Evolutionary conservation across 2,329 filamentous ascomycete genomes (phyloP), one percentile per base, ranked within the genome.

Genomic region (Diaporthe vaccinii): DNA sequence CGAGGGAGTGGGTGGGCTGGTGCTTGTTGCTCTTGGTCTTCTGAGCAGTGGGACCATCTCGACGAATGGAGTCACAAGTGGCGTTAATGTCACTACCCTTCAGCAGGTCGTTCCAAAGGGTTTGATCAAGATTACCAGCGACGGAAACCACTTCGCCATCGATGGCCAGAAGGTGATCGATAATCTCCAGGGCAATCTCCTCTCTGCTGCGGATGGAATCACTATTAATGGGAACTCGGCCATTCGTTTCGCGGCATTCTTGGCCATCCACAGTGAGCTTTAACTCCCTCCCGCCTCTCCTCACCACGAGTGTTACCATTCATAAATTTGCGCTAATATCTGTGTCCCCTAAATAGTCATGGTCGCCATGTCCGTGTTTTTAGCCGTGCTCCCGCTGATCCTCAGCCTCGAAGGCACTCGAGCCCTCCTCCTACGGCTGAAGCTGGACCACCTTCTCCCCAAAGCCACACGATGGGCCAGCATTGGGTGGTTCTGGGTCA

Each of bases 1-100:
- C 61, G 78, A 82, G 74, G 83, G 83, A 15, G 73, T 84, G 7
- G 83, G 81, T 8, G 83, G 83, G 2, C 12, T 84, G 9, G 74
- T 77, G 0, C 80, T 82, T 14, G 61, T 84, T 12, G 49, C 72
- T 5, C 31, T 78, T 0, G 82, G 83, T 2, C 74, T 84, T 4
- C 46, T 58, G 6, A 46, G 57, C 20, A 78, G 77, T 51, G 77
- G 76, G 17, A 72, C 72, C 17, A 59, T 78, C 15, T 51, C 70
- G 15, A 20, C 46, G 3, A 53, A 53, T 25, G 51, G 62, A 31
- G 28, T 44, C 22, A 31, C n/a, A 14, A 41, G 34, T 22, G 57
- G 57, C 22, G 9, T 65, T 5, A 78, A 76, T 39, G 46, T 74
- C 46, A 76, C 74, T 20, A 49, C 55, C 36, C 51, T 80, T 17